A percentile compares a stretch with the other conserved stretches of the same genome.
Conservation (phyloP, 129 eudicot species). For the Deinandra increscens region DNA sequence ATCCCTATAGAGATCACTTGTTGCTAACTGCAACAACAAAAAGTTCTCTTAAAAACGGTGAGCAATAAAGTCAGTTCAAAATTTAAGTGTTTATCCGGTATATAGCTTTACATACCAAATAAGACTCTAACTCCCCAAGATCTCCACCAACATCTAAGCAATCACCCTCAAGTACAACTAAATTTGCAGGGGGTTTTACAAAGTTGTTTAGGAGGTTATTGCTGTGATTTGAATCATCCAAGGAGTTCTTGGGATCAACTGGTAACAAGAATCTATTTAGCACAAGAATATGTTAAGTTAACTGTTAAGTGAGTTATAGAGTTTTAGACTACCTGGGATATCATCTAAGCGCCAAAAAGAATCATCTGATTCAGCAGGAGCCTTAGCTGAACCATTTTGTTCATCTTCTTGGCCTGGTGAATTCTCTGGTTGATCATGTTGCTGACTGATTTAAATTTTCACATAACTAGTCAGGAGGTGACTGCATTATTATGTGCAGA, state of each 20-base stretch:
- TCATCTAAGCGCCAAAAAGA: conserved; percentile 78
- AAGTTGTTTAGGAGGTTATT: conserved; percentile 41
- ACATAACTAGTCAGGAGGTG: conserved; percentile 22
- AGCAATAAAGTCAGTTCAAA: not conserved
- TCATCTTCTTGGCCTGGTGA: conserved; percentile 51
- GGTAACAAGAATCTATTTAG: conserved; percentile 31
- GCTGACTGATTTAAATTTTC: conserved; percentile 44
- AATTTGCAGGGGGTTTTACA: conserved; percentile 89
- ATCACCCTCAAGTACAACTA: conserved; percentile 94
- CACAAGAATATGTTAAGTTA: not conserved
- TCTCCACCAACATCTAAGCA: conserved; percentile 82
- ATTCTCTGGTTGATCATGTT: conserved; percentile 52
- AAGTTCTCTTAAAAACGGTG: not conserved
- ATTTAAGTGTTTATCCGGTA: not conserved
- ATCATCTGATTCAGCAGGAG: conserved; percentile 63
- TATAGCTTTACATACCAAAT: conserved; percentile 58
- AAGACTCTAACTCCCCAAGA: conserved; percentile 81
- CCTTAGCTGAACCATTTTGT: conserved; percentile 38
- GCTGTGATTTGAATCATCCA: conserved; percentile 46
- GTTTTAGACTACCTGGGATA: conserved; percentile 61
- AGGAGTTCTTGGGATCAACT: conserved; percentile 77
- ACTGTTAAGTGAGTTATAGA: not conserved
- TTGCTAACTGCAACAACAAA: conserved; percentile 66
- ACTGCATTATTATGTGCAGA: not conserved
- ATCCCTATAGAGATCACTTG: conserved; percentile 73